Percentiles rank a stretch among this genome's conserved stretches.
phyloP scores from a whole-genome alignment of 305 asterid genomes.

The Fraxinus sp. region DNA sequence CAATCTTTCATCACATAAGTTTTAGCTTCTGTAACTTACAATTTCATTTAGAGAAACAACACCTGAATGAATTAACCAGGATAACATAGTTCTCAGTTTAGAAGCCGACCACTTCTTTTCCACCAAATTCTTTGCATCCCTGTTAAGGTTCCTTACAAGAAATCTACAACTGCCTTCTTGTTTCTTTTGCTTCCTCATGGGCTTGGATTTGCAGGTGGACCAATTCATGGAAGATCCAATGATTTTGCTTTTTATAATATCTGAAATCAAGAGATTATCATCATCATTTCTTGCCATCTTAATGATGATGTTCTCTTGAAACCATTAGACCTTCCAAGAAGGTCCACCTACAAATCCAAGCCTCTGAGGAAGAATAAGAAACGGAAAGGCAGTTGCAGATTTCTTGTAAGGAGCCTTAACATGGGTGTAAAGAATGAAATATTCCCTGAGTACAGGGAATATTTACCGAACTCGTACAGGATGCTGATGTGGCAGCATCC shows the following conservation, averaged over 20 bases:
- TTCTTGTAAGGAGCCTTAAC: background rate
- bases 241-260: constrained; percentile 54
- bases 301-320: constrained; percentile 72
- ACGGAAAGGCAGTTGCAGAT: constrained; percentile 75
- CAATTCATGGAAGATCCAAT: constrained; percentile 45
- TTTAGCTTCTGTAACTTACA: constrained; percentile 59
- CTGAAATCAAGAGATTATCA: constrained; percentile 77
- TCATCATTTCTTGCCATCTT: constrained; percentile 41
- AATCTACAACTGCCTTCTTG: constrained; percentile 52
- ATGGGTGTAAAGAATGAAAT: constrained; percentile 42
- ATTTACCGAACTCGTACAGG: no score
- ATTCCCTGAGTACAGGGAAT: no score
- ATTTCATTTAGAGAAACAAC: constrained; percentile 59
- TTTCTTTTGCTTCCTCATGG: constrained; percentile 57
- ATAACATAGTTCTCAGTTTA: constrained; percentile 67
- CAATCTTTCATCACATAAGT: constrained; percentile 72
- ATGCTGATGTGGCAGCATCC: no score
- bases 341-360: constrained; percentile 49
- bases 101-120: constrained; percentile 75
- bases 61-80: constrained; percentile 78
- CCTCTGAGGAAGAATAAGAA: constrained; percentile 58
- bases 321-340: constrained; percentile 45
- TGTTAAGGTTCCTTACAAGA: background rate
- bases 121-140: constrained; percentile 53
- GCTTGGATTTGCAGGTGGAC: constrained; percentile 47